Base-by-base conservation (phyloP, 1,284 basidiomycete genomes). In the Pseudozyma sp. region DNA sequence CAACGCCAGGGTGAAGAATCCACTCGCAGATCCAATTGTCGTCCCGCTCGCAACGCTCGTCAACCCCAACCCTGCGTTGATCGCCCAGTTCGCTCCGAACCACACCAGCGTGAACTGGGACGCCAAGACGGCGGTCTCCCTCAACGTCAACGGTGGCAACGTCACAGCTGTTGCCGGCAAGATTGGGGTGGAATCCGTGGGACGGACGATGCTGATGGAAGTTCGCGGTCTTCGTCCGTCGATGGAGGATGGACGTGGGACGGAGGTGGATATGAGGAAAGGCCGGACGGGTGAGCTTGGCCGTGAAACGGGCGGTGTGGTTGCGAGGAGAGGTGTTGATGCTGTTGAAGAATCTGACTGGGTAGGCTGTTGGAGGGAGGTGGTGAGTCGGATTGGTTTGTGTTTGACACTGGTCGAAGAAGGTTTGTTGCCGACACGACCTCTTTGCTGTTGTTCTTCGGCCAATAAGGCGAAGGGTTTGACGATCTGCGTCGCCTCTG, bases 1-100 rank as follows among this genome's bases (percentile, higher is more conserved):
- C 44, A 98, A 87, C 0, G 88, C 90, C 43, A 99, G 87, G 0
- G 96, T 99, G 84, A 98, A 98, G 86, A 99, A 95, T 5, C 96
- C 84, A 92, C 94, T 78, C 10, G 81, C 94, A 73, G 93, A 94
- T 5, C 81, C 80, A 17, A 80, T 71, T 13, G 81, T 83, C 1
- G 82, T 84, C 0, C 80, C 80, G 45, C 81, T 82, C 5, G 82
- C 82, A 8, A 84, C 82, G 4, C 75, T 78, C 1, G 82, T 84
- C 40, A 80, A 59, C 0, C 78, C 81, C 16, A 84, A 53, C 9
- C 73, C 75, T 4, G 81, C 76, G 31, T 82, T 82, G 57, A 83
- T 78, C n/a, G 73, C 68, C 76, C 77, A 83, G 37, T 84, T 84
- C 16, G 82, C 82, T 2, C 74, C 74, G 49, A 84, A 83, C 82